Conservation (phyloP, 2,329 filamentous ascomycete species). For the Decorospora gaudefroyi region DNA sequence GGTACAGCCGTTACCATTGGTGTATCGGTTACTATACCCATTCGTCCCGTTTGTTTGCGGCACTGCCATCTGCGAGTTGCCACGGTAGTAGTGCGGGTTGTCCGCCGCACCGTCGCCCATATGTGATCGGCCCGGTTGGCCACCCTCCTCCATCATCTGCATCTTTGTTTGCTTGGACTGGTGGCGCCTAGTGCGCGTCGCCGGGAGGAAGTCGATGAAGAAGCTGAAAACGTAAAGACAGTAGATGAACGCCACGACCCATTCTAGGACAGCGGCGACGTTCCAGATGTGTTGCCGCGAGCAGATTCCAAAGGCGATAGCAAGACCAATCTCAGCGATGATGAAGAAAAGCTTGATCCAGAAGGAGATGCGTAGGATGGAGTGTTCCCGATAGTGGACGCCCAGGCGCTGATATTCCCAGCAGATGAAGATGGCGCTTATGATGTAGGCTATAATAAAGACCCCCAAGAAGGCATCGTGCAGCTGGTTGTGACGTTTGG, state of each 20-base stretch:
- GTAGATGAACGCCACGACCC: conserved; percentile 79
- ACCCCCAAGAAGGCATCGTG: conserved; percentile 79
- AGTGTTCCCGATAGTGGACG: conserved; percentile 75
- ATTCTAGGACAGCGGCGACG: conserved; percentile 77
- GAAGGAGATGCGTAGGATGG: conserved; percentile 76
- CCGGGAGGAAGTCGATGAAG: conserved; percentile 83
- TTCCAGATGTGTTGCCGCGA: conserved; percentile 60
- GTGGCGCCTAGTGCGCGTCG: conserved; percentile 63
- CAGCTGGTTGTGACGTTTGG: conserved; percentile 64
- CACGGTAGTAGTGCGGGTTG: conserved; percentile 35
- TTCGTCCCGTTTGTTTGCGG: conserved; percentile 19
- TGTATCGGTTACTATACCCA: conserved; percentile 16
- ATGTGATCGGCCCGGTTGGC: conserved; percentile 1
- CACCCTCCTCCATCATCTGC: conserved; percentile 36
- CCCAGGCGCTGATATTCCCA: conserved; percentile 87
- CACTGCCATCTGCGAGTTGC: conserved; percentile 17
- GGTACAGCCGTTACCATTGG: conserved; percentile 5
- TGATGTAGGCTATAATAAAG: conserved; percentile 84
- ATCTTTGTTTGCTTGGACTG: conserved; percentile 45
- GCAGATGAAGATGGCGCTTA: conserved; percentile 87
- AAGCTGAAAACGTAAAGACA: conserved; percentile 88
- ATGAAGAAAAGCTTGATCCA: conserved; percentile 87
- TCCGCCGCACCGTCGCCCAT: conserved; percentile 35
- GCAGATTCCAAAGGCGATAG: conserved; percentile 70
- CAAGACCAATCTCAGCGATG: conserved; percentile 74